phyloP scores from a whole-genome alignment of 106 monocot species.

The Dactylorhiza incarnata region DNA sequence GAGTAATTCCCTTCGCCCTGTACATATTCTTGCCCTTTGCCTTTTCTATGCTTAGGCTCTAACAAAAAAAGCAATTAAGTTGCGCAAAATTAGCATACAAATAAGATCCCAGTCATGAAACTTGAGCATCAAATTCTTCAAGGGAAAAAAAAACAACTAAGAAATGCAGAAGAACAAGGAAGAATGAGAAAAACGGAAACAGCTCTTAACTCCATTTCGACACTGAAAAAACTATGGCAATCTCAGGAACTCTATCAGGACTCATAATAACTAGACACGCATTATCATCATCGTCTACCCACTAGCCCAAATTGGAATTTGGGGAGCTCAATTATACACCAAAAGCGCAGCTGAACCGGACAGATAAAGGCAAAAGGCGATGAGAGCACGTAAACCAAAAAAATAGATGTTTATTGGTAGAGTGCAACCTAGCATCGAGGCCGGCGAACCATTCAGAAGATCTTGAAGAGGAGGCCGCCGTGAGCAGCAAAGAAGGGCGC shows the following conservation, averaged over 20 bases:
- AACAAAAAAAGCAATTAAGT: no score
- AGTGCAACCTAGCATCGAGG: neutral
- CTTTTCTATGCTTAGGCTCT: no score
- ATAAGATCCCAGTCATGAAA: no score
- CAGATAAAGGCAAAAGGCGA: neutral
- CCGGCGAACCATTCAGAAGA: slow-evolving; percentile 17
- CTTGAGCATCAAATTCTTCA: no score
- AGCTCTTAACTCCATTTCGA: no score
- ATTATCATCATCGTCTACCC: slow-evolving; percentile 8
- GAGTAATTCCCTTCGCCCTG: no score
- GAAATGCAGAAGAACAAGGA: no score
- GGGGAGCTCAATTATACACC: neutral
- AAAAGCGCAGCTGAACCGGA: neutral
- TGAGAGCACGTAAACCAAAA: neutral
- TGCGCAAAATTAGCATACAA: no score
- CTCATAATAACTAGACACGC: neutral
- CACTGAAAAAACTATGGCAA: neutral
- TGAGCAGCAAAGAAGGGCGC: slow-evolving; percentile 89
- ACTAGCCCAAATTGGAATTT: neutral
- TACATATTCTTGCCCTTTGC: no score
- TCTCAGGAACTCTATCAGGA: neutral
- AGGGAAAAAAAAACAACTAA: no score
- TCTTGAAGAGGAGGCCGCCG: slow-evolving; percentile 83
- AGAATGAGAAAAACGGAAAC: no score
- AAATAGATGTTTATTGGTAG: neutral